phyloP scores from a whole-genome alignment of 106 monocot genomes.

The Narthecium ossifragum region DNA sequence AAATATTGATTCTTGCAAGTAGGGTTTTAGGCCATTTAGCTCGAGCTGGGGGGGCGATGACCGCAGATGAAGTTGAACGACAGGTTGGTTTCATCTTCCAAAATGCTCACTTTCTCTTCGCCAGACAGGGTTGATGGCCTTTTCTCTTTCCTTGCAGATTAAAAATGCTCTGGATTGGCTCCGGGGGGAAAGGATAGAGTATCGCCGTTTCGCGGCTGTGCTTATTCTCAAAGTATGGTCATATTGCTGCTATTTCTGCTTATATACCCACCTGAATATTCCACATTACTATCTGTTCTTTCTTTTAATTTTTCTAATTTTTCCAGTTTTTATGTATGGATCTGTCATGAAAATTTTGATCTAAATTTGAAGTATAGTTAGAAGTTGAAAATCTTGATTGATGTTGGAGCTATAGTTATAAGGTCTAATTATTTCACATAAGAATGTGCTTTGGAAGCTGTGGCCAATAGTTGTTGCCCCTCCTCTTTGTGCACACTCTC shows the following conservation, averaged over 20 bases:
- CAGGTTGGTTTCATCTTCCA: constrained; percentile 29
- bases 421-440: no score
- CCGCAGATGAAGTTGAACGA: constrained; percentile 86
- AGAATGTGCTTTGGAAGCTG: no score
- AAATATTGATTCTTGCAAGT: constrained; percentile 81
- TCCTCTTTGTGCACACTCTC: no score
- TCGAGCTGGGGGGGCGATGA: constrained; percentile 95
- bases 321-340: background rate
- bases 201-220: constrained; percentile 88
- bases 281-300: background rate
- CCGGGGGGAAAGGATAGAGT: constrained; percentile 74
- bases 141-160: constrained; percentile 39
- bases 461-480: no score
- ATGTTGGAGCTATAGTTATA: no score
- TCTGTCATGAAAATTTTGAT: background rate
- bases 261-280: no score
- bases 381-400: no score
- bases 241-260: no score
- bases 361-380: no score
- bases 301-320: background rate
- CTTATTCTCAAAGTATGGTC: constrained; percentile 91
- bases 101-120: background rate
- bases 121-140: background rate
- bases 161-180: constrained; percentile 97
- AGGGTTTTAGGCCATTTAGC: constrained; percentile 83